Evolutionary conservation across 805 yeast species (phyloP), one percentile per base, ranked within the genome.

Genomic region (Hagleromyces aurorensis): DNA sequence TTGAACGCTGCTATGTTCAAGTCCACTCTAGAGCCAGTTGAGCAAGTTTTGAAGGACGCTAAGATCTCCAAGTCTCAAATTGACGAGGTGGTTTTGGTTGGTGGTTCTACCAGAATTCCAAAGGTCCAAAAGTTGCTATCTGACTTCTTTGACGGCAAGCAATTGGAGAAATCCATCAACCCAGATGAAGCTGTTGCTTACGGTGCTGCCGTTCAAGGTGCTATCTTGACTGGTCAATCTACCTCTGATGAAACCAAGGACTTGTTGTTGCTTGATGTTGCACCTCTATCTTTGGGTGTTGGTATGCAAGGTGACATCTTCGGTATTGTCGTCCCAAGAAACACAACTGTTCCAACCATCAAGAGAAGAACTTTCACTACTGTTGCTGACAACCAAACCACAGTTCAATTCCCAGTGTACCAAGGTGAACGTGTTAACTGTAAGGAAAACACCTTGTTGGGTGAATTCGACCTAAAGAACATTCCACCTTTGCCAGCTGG

Each of bases 401-500:
- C 95, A 52, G 97, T 89, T 48, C 91, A 84, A 69, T 86, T 89
- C 82, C 96, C 94, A 68, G 97, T 89, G 49, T 89, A 81, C 78
- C 96, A 89, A 76, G 98, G 98, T 79, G 98, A 89, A 77, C 91
- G 98, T 75, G 94, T 89, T 58, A 82, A 86, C 86, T 86, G 95
- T 67, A 70, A 80, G 61, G 97, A 89, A 73, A 89, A 89, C 85
- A 84, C 94, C 62, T 74, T 80, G 59, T 80, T 89, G 64, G 98
- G 97, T 73, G 94, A 89, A 77, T 89, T 89, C 69, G 96, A 89
- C 75, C 80, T 89, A 64, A 83, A 85, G 69, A 93, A 91, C 64
- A 83, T 89, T 58, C 97, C 98, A 64, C 96, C 96, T 64, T 75
- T 91, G 71, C 84, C 85, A 67, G 94, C 96, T 70, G 97, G 97